Evolutionary conservation across 1,139 yeast genomes (phyloP).

Genomic region (Saccharomyces hybrid): DNA sequence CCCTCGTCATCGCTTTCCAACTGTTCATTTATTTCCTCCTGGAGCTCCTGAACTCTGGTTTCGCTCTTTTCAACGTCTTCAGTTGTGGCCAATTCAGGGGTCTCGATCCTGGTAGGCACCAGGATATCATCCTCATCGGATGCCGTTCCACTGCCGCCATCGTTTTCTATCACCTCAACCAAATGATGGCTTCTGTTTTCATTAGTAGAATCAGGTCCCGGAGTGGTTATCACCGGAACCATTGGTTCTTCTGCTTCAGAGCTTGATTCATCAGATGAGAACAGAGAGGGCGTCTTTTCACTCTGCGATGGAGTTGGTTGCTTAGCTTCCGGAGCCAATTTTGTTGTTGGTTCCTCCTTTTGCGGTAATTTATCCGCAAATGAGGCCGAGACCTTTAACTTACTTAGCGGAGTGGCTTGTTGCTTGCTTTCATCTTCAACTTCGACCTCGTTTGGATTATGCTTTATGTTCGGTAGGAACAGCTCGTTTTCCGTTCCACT

Average conservation of each 20-base stretch:
- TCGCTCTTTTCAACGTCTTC: conserved; percentile 7
- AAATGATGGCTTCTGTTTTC: background rate
- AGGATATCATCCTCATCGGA: conserved; percentile 8
- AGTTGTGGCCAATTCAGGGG: conserved; percentile 22
- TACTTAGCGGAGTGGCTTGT: background rate
- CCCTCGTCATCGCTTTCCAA: background rate
- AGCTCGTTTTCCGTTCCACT: background rate
- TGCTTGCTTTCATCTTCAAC: background rate
- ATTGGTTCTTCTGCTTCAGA: background rate
- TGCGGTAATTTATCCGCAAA: background rate
- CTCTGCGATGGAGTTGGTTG: background rate
- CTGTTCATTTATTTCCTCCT: background rate
- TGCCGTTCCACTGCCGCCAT: background rate
- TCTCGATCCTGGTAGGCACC: background rate
- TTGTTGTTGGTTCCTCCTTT: conserved; percentile 1
- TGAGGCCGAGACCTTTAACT: background rate
- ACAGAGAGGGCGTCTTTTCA: background rate
- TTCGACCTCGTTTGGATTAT: background rate
- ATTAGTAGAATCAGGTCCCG: background rate
- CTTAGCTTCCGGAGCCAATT: background rate
- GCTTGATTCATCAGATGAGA: background rate
- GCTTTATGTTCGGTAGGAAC: background rate
- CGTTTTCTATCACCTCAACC: background rate
- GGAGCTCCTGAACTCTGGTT: background rate
- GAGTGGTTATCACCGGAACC: background rate